Base-by-base conservation (phyloP, 148 eudicot genomes). In the Camellia sinensis region DNA sequence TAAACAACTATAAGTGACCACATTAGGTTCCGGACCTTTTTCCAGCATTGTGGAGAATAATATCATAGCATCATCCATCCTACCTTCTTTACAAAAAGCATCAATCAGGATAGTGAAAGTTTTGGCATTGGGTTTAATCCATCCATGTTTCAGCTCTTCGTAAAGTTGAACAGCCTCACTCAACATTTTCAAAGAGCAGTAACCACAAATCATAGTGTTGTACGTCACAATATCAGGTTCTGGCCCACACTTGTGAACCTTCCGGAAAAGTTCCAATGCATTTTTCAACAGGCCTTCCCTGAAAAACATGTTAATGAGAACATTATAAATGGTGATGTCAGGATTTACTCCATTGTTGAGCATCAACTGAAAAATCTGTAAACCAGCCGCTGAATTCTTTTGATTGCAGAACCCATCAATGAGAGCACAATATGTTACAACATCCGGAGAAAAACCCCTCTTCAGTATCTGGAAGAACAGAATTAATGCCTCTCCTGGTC, bases 161-260 rank as follows among this genome's bases (percentile, higher is more conserved):
- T 77, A 88, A 37, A 90, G 77, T 67, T 86, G 81, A 79, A 90
- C 66, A 48, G 93, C 93, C 76, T 87, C 87, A 19, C 71, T 82
- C 81, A 87, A 80, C 87, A 80, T 83, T 37, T 83, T 79, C 57
- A 80, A 80, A 71, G 82, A 78, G 70, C 90, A 92, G 77, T 85
- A 87, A 56, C 95, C 93, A 66, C 85, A 84, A 43, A 90, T 87
- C 79, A 92, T 81, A 5, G 90, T 86, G 86, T 90, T 90, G 73
- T 86, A 90, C 3, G 93, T 92, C 76, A 90, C 88, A 63, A 87
- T 86, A 84, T 92, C 89, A 0, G 90, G 96, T 45, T 82, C 54
- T 44, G 89, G 92, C 64, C 96, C 93, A 9, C 74, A 52, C 45
- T 73, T 77, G 14, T 46, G 62, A 66, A 90, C 82, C 77, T 80